Conservation (phyloP, 2,329 filamentous ascomycete species). For the Ophiostoma piceae region DNA sequence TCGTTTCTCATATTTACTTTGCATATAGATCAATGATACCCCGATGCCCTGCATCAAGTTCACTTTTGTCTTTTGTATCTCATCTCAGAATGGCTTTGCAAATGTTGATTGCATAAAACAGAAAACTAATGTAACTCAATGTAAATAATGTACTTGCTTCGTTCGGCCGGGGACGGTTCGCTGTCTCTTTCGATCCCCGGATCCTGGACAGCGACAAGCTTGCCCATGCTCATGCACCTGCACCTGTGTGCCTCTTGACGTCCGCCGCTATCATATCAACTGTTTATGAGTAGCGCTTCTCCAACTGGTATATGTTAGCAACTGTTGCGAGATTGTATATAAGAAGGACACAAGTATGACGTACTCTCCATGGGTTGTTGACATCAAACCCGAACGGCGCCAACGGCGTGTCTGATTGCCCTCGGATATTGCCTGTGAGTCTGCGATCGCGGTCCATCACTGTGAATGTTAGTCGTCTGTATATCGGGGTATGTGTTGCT, state of each 20-base stretch:
- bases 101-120: slow-evolving; percentile 11
- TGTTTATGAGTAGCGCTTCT: slow-evolving; percentile 48
- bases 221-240: neutral
- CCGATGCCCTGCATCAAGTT: slow-evolving; percentile 12
- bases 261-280: neutral
- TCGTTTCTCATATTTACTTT: neutral
- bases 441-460: slow-evolving; percentile 63
- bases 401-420: slow-evolving; percentile 51
- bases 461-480: slow-evolving; percentile 30
- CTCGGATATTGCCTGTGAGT: slow-evolving; percentile 54
- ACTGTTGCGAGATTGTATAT: neutral
- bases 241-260: neutral
- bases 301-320: slow-evolving; percentile 37
- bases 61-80: neutral
- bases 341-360: slow-evolving; percentile 27
- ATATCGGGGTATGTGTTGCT: neutral
- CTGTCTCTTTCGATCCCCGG: neutral
- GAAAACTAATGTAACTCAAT: neutral
- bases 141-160: slow-evolving; percentile 13
- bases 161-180: neutral
- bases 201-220: neutral
- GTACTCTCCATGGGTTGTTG: slow-evolving; percentile 60
- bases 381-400: slow-evolving; percentile 58
- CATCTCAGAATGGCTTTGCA: neutral
- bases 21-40: slow-evolving; percentile 19